These are phyloP conservation scores for Monosporascus sp. DNA, from an alignment of 2,329 filamentous ascomycete species.

Conservation along the genomic window DNA sequence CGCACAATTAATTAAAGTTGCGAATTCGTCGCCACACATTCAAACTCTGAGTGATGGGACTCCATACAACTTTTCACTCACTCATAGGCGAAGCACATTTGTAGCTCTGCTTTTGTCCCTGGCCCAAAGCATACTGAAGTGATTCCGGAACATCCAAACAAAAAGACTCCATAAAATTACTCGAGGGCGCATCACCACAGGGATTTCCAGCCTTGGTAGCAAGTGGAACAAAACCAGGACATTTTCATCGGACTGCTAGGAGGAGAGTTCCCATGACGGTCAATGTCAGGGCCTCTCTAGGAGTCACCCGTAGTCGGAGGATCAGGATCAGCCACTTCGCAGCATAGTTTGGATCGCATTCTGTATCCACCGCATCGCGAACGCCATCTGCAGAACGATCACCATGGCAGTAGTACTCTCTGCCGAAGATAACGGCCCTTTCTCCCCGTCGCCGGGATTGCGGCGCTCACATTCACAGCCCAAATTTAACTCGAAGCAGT, in stretches of 20 bases:
- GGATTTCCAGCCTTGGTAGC: no score
- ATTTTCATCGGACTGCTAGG: neutral
- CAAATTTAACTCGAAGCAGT: slow-evolving; percentile 43
- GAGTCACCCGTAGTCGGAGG: slow-evolving; percentile 19
- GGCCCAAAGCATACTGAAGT: no score
- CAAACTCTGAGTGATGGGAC: no score
- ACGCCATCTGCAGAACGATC: neutral
- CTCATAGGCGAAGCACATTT: no score
- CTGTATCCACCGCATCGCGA: neutral
- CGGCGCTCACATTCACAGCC: slow-evolving; percentile 57
- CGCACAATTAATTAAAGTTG: neutral
- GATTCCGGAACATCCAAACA: no score
- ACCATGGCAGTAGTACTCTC: slow-evolving; percentile 52
- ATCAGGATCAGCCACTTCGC: slow-evolving; percentile 7
- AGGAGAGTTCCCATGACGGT: slow-evolving; percentile 4
- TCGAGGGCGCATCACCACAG: no score
- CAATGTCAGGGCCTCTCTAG: neutral
- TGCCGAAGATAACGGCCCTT: slow-evolving; percentile 53
- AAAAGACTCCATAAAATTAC: neutral
- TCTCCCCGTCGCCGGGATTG: slow-evolving; percentile 43
- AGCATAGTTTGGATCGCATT: neutral
- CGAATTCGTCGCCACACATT: no score
- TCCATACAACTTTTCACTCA: no score
- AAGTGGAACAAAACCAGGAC: neutral
- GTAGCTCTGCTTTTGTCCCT: no score